Evolutionary conservation across 2,329 filamentous ascomycete genomes (phyloP).

Genomic region (Ascosphaera apis): DNA sequence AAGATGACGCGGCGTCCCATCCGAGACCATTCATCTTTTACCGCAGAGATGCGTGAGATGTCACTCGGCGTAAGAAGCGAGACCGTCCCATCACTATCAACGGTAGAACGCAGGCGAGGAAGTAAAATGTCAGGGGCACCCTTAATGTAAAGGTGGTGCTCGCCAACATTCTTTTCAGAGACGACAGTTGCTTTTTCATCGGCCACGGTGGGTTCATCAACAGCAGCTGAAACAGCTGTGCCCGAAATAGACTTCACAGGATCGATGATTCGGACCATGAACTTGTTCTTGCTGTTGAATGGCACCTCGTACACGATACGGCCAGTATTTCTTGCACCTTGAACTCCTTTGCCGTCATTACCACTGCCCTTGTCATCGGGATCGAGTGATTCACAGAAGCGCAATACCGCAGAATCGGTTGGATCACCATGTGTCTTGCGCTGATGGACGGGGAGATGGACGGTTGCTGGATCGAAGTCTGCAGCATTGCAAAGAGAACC

Average conservation of each 20-base stretch:
- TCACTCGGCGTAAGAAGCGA: slow-evolving; percentile 25
- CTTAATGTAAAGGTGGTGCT: slow-evolving; percentile 50
- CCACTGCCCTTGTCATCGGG: too few relatives aligned
- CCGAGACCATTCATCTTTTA: slow-evolving; percentile 46
- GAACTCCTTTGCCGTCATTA: too few relatives aligned
- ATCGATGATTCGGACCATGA: slow-evolving; percentile 49
- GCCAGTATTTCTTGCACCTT: slow-evolving; percentile 39
- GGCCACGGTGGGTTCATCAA: too few relatives aligned
- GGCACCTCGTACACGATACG: slow-evolving; percentile 42
- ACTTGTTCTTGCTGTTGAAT: slow-evolving; percentile 71
- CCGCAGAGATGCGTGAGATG: slow-evolving; percentile 26
- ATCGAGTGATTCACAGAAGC: slow-evolving; percentile 44
- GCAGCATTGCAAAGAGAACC: slow-evolving; percentile 51
- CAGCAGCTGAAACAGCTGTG: too few relatives aligned
- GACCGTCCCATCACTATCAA: slow-evolving; percentile 31
- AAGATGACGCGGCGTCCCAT: slow-evolving; percentile 46
- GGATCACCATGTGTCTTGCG: slow-evolving; percentile 51
- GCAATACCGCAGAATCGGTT: slow-evolving; percentile 51
- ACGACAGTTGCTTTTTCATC: too few relatives aligned
- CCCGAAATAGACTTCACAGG: too few relatives aligned
- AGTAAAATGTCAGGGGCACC: slow-evolving; percentile 56
- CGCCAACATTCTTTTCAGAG: too few relatives aligned
- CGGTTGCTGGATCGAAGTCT: slow-evolving; percentile 46
- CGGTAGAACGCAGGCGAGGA: slow-evolving; percentile 34
- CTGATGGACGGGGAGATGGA: slow-evolving; percentile 33